Evolutionary conservation across 2,329 filamentous ascomycete genomes (phyloP), one percentile per base, ranked within the genome.

Genomic region (Dendrostoma leiphaemia): DNA sequence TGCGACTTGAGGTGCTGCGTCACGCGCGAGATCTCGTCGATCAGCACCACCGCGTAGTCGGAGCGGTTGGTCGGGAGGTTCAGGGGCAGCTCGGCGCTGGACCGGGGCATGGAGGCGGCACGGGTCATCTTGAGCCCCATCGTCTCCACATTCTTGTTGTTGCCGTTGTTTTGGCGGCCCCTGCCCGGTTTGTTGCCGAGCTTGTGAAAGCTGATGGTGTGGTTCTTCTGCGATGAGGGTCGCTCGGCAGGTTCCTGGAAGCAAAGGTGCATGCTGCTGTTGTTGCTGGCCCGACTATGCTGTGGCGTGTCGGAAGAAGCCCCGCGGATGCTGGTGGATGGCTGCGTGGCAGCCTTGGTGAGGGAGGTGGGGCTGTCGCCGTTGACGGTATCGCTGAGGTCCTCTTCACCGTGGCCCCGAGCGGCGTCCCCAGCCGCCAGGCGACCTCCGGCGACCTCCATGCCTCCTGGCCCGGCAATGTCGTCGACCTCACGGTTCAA

Each of bases 21-120:
- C 1, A 90, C 82, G 24, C 75, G 76, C 13, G 82, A 76, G 53
- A 96, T 94, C 59, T 89, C 86, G 31, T 84, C 78, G 2, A 89
- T 83, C 9, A 96, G 84, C 4, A 91, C 74, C 32, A 86, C 76
- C 44, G 82, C 80, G 31, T 86, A 81, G 15, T 83, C 75, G 8
- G 75, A 66, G 10, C 74, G 67, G 45, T 76, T 71, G 0, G 62
- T 62, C 0, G 78, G 78, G 2, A 80, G 62, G 6, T 67, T 62
- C 2, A 69, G 63, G 4, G 70, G 67, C 1, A 70, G 62, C 45
- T 71, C 64, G 29, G 41, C 19, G n/a, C 26, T 31, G 10, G 60
- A 35, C n/a, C 73, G 69, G 0, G 70, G 53, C 9, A 67, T 63
- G 6, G 71, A 70, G 4, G 68, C 56, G 1, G 67, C 40, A 21